These are phyloP conservation scores for Boletus reticulatus DNA, from an alignment of 768 basidiomycete genomes.

Conservation along the genomic window DNA sequence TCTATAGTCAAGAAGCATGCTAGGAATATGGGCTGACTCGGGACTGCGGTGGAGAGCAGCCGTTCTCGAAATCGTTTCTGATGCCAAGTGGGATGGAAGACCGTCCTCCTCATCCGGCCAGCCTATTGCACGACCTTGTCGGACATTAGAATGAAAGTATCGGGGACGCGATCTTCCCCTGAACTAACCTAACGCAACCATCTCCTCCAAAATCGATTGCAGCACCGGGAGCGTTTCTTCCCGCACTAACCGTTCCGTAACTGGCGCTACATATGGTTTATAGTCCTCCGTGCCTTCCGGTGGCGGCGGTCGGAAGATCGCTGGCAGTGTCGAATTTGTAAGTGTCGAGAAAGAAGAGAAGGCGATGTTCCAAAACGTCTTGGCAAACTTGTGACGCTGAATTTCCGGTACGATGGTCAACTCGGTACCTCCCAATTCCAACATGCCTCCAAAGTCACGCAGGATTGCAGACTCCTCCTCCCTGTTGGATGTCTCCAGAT, in stretches of 20 bases:
- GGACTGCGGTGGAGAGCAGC: slow-evolving; percentile 39
- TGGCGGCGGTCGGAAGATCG: slow-evolving; percentile 44
- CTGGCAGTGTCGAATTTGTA: slow-evolving; percentile 45
- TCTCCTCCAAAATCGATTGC: slow-evolving; percentile 44
- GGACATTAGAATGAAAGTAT: slow-evolving; percentile 1
- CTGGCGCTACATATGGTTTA: slow-evolving; percentile 38
- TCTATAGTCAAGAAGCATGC: slow-evolving; percentile 57
- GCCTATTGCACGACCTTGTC: slow-evolving; percentile 24
- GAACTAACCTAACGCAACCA: slow-evolving; percentile 40
- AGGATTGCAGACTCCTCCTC: slow-evolving; percentile 42
- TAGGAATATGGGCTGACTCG: slow-evolving; percentile 48
- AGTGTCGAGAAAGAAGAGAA: slow-evolving; percentile 55
- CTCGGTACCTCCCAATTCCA: slow-evolving; percentile 47
- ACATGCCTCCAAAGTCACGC: slow-evolving; percentile 42
- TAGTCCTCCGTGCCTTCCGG: slow-evolving; percentile 24
- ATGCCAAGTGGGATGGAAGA: slow-evolving; percentile 43
- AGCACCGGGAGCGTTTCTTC: slow-evolving; percentile 47
- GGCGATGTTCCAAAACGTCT: slow-evolving; percentile 64
- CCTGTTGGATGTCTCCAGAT: slow-evolving; percentile 39
- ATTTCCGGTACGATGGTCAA: slow-evolving; percentile 53
- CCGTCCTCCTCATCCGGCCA: slow-evolving; percentile 46
- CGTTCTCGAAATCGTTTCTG: slow-evolving; percentile 39
- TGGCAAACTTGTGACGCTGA: slow-evolving; percentile 58
- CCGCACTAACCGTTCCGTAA: slow-evolving; percentile 41
- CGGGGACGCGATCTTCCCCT: background rate